Conservation (phyloP, 495 filamentous ascomycete genomes). For the Mycothermus thermophilus region DNA sequence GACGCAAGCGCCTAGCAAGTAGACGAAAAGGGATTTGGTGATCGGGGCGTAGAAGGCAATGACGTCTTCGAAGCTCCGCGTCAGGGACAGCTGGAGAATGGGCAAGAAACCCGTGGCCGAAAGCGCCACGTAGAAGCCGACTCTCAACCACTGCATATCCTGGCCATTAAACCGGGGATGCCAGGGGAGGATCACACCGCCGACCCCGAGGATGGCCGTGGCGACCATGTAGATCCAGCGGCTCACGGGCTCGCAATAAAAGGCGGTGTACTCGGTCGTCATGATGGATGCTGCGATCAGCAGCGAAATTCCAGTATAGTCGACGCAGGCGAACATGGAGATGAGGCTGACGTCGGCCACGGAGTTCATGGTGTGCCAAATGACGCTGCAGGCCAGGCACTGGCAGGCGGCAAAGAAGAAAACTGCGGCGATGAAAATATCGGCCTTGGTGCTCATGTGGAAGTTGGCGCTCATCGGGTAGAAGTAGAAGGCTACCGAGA, state of each 20-base stretch:
- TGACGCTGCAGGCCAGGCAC: constrained; percentile 83
- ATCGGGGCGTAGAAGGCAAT: constrained; percentile 84
- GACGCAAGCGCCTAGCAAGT: constrained; percentile 67
- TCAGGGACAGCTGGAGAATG: constrained; percentile 63
- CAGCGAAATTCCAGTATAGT: constrained; percentile 95
- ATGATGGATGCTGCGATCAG: constrained; percentile 95
- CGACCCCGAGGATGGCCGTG: constrained; percentile 70
- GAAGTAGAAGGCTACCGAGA: constrained; percentile 90
- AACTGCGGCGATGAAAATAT: constrained; percentile 75
- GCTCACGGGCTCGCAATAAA: constrained; percentile 87
- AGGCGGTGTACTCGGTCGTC: constrained; percentile 96
- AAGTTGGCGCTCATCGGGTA: constrained; percentile 83
- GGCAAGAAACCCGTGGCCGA: constrained; percentile 86
- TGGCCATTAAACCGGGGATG: constrained; percentile 86
- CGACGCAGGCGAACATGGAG: constrained; percentile 94
- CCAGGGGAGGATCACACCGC: constrained; percentile 88
- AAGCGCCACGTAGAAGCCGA: constrained; percentile 81
- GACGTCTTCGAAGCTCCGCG: constrained; percentile 61
- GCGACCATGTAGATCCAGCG: constrained; percentile 76
- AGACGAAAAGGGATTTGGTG: constrained; percentile 69
- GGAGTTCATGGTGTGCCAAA: constrained; percentile 98
- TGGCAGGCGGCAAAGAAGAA: constrained; percentile 98
- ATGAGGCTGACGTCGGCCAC: constrained; percentile 80
- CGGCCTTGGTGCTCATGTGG: constrained; percentile 67
- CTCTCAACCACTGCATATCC: constrained; percentile 84